Evolutionary conservation across 2,329 filamentous ascomycete genomes (phyloP).

Genomic region (Penicillium sp.): DNA sequence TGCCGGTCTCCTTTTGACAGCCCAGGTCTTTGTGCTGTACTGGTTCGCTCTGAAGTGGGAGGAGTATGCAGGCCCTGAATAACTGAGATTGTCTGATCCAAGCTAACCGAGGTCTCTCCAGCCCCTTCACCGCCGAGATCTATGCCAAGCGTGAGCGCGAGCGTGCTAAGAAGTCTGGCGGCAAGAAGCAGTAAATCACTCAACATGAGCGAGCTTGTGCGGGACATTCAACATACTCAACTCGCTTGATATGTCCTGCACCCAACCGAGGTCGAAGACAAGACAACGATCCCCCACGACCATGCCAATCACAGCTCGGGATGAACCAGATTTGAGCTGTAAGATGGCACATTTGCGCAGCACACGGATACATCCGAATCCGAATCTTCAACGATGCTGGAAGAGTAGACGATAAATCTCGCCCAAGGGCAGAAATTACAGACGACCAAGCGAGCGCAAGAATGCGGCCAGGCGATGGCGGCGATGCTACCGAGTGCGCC

Average conservation of each 20-base stretch:
- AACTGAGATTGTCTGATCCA: neutral
- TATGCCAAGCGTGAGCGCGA: constrained; percentile 71
- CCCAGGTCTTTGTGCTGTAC: constrained; percentile 76
- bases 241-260: constrained; percentile 18
- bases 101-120: constrained; percentile 29
- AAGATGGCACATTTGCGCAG: constrained; percentile 10
- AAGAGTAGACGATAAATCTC: constrained; percentile 27
- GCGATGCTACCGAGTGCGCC: constrained; percentile 1
- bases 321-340: constrained; percentile 1
- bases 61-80: constrained; percentile 56
- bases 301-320: neutral
- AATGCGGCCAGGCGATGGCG: neutral
- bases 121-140: constrained; percentile 87
- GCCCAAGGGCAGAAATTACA: neutral
- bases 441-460: constrained; percentile 1
- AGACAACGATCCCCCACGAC: neutral
- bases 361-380: constrained; percentile 16
- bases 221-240: constrained; percentile 37
- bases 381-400: constrained; percentile 34
- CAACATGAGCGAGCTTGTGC: constrained; percentile 18
- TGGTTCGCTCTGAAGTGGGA: constrained; percentile 80
- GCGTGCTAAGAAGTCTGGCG: constrained; percentile 41
- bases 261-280: constrained; percentile 7
- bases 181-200: constrained; percentile 40
- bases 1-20: constrained; percentile 76